Evolutionary conservation across 768 basidiomycete species (phyloP).

Genomic region (Hydnum rufescens): DNA sequence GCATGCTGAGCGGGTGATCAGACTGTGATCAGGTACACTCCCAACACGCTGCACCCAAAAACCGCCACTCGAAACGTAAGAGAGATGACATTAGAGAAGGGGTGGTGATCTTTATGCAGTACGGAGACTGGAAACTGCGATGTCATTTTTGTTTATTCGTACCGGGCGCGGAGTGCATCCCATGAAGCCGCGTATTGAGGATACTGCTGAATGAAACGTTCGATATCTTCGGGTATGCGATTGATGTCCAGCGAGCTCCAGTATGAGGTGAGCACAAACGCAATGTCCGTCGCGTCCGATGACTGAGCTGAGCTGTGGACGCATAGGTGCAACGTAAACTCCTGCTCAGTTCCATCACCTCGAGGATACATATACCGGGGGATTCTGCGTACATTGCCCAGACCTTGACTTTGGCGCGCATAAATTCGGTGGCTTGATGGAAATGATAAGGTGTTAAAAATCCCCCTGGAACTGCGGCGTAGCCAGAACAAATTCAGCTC

Average conservation of each 20-base stretch:
- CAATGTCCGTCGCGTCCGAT: slow-evolving; percentile 59
- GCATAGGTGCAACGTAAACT: slow-evolving; percentile 29
- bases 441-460: neutral
- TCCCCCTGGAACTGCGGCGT: neutral
- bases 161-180: neutral
- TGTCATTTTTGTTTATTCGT: too few species aligned
- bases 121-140: too few species aligned
- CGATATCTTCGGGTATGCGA: slow-evolving; percentile 77
- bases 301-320: slow-evolving; percentile 21
- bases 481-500: neutral
- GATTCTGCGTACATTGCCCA: slow-evolving; percentile 41
- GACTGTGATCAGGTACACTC: too few species aligned
- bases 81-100: too few species aligned
- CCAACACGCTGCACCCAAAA: too few species aligned
- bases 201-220: slow-evolving; percentile 42
- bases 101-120: too few species aligned
- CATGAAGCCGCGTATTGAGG: slow-evolving; percentile 10
- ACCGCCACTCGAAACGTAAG: too few species aligned
- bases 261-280: slow-evolving; percentile 46
- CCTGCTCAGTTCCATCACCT: slow-evolving; percentile 12
- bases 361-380: neutral
- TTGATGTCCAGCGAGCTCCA: slow-evolving; percentile 76
- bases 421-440: slow-evolving; percentile 44
- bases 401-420: slow-evolving; percentile 64
- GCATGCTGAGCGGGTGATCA: too few species aligned